These are phyloP conservation scores for Asterophora parasitica DNA, from an alignment of 768 basidiomycete species.

Conservation along the genomic window DNA sequence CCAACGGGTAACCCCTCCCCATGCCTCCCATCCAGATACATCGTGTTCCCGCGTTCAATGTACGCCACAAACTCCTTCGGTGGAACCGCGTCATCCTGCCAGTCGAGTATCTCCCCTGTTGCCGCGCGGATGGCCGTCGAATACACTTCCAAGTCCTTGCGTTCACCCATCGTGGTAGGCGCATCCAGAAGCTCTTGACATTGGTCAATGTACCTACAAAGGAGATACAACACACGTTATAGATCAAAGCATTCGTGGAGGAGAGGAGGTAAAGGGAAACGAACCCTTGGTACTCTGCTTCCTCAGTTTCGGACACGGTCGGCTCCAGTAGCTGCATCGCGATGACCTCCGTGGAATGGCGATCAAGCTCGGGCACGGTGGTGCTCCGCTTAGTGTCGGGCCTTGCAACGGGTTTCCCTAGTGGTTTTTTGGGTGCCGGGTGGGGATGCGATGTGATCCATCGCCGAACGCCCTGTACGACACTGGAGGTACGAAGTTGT, in stretches of 20 bases:
- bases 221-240: neutral
- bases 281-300: constrained; percentile 69
- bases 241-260: too few species aligned
- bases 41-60: constrained; percentile 36
- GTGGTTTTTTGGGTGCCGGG: constrained; percentile 34
- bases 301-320: constrained; percentile 56
- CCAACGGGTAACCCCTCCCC: constrained; percentile 31
- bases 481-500: constrained; percentile 29
- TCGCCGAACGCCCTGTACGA: constrained; percentile 73
- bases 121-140: constrained; percentile 45
- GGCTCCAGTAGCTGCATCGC: constrained; percentile 59
- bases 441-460: constrained; percentile 64
- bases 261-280: constrained; percentile 12
- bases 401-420: constrained; percentile 30
- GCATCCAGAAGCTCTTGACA: constrained; percentile 60
- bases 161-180: constrained; percentile 47
- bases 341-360: constrained; percentile 52
- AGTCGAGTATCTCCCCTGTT: constrained; percentile 32
- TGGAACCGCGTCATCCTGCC: constrained; percentile 35
- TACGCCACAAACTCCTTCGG: constrained; percentile 42
- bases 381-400: constrained; percentile 31
- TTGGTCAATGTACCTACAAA: constrained; percentile 66
- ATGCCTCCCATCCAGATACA: constrained; percentile 30
- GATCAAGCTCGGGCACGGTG: constrained; percentile 30
- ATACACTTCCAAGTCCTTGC: constrained; percentile 57